Percentiles rank a stretch among this genome's conserved stretches.
phyloP scores from a whole-genome alignment of 257 asterid species.

The Jaltomata sinuosa region DNA sequence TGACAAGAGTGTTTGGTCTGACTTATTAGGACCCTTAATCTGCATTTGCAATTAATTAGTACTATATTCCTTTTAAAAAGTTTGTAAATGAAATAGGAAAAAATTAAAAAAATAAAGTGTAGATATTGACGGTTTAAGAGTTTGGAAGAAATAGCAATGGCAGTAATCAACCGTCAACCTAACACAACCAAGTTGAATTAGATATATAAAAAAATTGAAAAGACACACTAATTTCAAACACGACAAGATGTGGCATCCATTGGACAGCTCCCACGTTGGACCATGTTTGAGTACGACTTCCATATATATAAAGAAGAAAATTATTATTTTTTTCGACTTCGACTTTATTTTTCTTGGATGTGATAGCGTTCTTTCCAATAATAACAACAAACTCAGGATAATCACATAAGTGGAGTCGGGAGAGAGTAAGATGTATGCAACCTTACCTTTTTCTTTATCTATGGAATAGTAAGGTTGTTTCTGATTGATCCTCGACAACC shows the following conservation, averaged over 20 bases:
- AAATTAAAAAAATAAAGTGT: background rate
- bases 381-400: no score
- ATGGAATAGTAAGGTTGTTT: accelerated
- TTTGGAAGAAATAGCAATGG: slow-evolving; percentile 8
- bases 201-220: background rate
- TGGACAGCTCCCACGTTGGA: slow-evolving; percentile 9
- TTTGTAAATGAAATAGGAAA: background rate
- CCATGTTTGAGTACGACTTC: background rate
- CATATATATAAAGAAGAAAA: background rate
- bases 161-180: slow-evolving; percentile 22
- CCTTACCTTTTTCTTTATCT: no score
- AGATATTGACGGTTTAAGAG: slow-evolving; percentile 18
- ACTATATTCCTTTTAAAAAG: background rate
- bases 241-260: background rate
- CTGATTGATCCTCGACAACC: no score
- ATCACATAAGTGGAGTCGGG: no score
- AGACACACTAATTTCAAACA: background rate
- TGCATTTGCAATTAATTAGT: background rate
- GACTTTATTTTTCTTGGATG: background rate
- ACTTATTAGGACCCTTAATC: background rate
- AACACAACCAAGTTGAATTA: slow-evolving; percentile 7
- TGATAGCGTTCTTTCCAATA: background rate
- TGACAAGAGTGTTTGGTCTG: background rate
- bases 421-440: no score
- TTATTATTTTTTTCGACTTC: background rate